These are phyloP conservation scores for Hypseocharis bilobata DNA, from an alignment of 441 rosid genomes.

Conservation along the genomic window DNA sequence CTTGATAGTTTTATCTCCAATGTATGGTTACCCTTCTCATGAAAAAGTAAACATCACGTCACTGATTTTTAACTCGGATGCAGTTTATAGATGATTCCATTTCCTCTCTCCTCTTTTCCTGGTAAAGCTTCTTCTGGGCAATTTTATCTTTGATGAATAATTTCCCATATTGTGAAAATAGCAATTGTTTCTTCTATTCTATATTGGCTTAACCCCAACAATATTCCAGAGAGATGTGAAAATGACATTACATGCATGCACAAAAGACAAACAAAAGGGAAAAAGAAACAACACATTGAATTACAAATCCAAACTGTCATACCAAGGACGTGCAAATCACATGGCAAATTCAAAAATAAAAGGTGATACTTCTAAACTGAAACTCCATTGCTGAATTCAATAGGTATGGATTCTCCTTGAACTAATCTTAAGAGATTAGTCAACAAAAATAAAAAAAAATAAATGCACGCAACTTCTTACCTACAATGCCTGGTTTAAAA, in stretches of 20 bases:
- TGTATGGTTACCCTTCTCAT: neutral
- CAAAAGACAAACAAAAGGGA: neutral
- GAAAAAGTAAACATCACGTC: neutral
- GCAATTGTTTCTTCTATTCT: too few relatives aligned
- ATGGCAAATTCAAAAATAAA: neutral
- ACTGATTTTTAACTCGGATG: too few relatives aligned
- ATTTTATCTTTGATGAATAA: too few relatives aligned
- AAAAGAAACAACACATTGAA: neutral
- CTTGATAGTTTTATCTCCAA: neutral
- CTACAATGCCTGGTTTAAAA: neutral
- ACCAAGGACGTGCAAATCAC: neutral
- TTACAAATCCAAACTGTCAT: neutral
- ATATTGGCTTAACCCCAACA: too few relatives aligned
- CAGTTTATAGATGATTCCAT: too few relatives aligned
- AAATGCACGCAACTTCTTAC: neutral
- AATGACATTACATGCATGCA: neutral
- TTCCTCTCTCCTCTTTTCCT: too few relatives aligned
- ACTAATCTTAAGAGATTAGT: too few relatives aligned
- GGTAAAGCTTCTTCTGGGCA: too few relatives aligned
- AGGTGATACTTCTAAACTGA: too few relatives aligned
- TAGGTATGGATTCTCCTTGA: too few relatives aligned
- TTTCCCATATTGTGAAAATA: too few relatives aligned
- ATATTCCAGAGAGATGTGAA: too few relatives aligned
- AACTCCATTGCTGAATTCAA: neutral
- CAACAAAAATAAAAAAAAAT: neutral